A percentile compares a stretch with the other conserved stretches of the same genome.
phyloP scores from a whole-genome alignment of 2,329 filamentous ascomycete species.

The Diplodia corticola region DNA sequence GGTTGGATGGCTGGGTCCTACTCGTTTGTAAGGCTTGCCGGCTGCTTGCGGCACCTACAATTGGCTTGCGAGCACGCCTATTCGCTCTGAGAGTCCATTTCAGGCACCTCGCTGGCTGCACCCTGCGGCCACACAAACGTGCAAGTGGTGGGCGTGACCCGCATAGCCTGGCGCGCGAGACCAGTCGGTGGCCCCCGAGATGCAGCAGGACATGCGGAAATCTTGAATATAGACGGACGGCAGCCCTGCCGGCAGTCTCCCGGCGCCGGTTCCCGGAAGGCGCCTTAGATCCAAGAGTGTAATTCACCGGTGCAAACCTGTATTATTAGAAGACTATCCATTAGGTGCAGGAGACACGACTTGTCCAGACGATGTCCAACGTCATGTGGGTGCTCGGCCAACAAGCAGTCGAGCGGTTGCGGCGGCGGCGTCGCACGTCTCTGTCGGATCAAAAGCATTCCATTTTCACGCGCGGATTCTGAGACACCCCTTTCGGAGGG shows the following conservation, averaged over 20 bases:
- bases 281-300: neutral
- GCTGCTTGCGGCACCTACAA: neutral
- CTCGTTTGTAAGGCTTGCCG: slow-evolving; percentile 12
- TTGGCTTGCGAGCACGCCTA: neutral
- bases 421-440: neutral
- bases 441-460: neutral
- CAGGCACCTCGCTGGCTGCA: slow-evolving; percentile 1
- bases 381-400: neutral
- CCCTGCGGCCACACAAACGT: neutral
- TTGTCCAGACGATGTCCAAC: neutral
- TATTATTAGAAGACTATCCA: neutral
- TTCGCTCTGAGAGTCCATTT: neutral
- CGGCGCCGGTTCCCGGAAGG: neutral
- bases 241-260: neutral
- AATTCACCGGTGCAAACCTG: neutral
- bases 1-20: neutral
- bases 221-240: slow-evolving; percentile 12
- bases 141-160: neutral
- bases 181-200: slow-evolving; percentile 11
- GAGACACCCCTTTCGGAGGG: neutral
- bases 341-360: neutral
- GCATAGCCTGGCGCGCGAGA: neutral
- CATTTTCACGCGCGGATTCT: slow-evolving; percentile 1
- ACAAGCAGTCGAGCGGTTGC: neutral
- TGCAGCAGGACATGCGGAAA: slow-evolving; percentile 8